Conservation (phyloP, 225 moss, liverwort and hornwort species). For the Sphagnum contortum region DNA sequence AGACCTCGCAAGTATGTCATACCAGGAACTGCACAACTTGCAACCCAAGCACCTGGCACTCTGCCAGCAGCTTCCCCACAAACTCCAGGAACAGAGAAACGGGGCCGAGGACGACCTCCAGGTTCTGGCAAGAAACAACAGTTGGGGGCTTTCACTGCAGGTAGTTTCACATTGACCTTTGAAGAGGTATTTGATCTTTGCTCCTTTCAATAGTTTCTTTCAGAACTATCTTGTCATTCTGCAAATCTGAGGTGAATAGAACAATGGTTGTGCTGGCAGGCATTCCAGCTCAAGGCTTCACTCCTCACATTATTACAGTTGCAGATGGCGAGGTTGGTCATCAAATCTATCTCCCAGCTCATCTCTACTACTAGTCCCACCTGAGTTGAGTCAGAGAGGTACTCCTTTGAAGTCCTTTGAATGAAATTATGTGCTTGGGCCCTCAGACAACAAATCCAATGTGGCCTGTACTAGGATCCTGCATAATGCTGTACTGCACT, state of each 20-base stretch:
- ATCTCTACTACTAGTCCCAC: neutral
- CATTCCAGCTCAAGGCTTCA: constrained; percentile 22
- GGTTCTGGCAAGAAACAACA: constrained; percentile 64
- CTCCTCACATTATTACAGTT: constrained; percentile 59
- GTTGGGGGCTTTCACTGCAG: constrained; percentile 9
- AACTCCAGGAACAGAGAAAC: constrained; percentile 35
- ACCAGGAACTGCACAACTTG: constrained; percentile 23
- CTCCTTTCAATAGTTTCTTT: no score
- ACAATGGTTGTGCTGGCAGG: no score
- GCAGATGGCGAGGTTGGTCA: constrained; percentile 58
- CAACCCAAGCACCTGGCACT: constrained; percentile 22
- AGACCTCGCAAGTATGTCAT: constrained; percentile 49
- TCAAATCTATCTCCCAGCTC: neutral
- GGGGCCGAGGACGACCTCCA: constrained; percentile 56
- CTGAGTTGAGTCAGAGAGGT: no score
- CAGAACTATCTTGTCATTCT: no score
- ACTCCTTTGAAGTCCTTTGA: no score
- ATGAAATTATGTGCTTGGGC: no score
- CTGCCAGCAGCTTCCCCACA: constrained; percentile 16
- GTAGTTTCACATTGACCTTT: no score
- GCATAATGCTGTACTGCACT: no score
- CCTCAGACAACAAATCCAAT: no score
- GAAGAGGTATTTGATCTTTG: no score
- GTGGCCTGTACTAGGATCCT: no score
- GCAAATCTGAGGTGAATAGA: no score